Evolutionary conservation across 1,139 yeast genomes (phyloP).

Genomic region (Yamadazyma membranifaciens): DNA sequence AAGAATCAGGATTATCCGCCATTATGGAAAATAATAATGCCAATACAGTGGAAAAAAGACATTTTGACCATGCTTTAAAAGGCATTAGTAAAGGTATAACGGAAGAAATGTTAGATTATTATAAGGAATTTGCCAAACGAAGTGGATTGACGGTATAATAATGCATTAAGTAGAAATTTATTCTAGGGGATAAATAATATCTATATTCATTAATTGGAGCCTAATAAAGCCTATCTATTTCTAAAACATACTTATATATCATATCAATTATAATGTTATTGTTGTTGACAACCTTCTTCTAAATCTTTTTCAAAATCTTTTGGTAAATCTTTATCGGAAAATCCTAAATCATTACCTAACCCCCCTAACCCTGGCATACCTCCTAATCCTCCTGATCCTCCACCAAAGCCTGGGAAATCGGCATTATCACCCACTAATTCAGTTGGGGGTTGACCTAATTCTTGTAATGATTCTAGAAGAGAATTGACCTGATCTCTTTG

Average conservation of each 20-base stretch:
- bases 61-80: constrained; percentile 68
- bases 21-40: constrained; percentile 73
- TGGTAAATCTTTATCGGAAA: constrained; percentile 45
- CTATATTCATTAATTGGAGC: too few species aligned
- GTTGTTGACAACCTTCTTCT: constrained; percentile 36
- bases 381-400: constrained; percentile 25
- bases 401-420: constrained; percentile 57
- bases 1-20: constrained; percentile 92
- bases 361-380: constrained; percentile 18
- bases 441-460: constrained; percentile 84
- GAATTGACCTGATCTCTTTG: constrained; percentile 54
- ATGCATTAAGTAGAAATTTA: too few species aligned
- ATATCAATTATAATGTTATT: constrained; percentile 10
- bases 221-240: background rate
- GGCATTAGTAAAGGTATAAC: constrained; percentile 80
- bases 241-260: too few species aligned
- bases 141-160: constrained; percentile 34
- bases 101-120: constrained; percentile 76
- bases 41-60: constrained; percentile 51
- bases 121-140: constrained; percentile 58
- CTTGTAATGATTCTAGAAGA: constrained; percentile 70
- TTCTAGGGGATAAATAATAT: too few species aligned
- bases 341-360: constrained; percentile 32
- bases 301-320: constrained; percentile 48
- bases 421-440: constrained; percentile 70